Conservation (phyloP, 2,329 filamentous ascomycete genomes). For the Aspergillus pseudotamarii region DNA sequence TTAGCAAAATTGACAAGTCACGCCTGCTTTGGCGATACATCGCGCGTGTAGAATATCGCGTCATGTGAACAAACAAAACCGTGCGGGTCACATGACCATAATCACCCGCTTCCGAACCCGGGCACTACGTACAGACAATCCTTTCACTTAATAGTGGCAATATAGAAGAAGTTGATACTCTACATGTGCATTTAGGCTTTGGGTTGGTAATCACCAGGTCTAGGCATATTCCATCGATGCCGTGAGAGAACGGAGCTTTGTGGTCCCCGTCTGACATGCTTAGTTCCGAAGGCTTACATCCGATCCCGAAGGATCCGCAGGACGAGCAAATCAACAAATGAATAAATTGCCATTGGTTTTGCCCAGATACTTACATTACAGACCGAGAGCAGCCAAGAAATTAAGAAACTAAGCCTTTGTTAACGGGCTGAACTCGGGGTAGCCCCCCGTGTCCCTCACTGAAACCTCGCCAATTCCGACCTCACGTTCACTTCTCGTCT, state of each 20-base stretch:
- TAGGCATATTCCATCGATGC: background rate
- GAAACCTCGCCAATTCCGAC: slow-evolving; percentile 6
- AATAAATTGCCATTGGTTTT: background rate
- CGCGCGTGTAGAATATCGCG: background rate
- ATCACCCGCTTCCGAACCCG: no score
- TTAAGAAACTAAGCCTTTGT: background rate
- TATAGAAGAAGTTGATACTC: background rate
- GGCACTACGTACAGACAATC: no score
- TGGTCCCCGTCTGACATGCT: background rate
- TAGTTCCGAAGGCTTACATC: background rate
- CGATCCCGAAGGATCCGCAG: background rate
- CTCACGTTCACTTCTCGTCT: slow-evolving; percentile 14
- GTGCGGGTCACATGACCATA: background rate
- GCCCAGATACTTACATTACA: background rate
- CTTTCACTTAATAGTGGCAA: background rate
- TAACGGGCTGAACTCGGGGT: background rate
- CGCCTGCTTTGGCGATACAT: background rate
- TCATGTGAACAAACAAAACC: background rate
- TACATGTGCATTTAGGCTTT: background rate
- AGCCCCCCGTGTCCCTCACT: background rate
- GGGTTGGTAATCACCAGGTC: background rate
- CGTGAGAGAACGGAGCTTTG: background rate
- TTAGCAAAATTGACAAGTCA: background rate
- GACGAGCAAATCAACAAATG: background rate
- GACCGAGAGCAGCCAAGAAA: background rate